Evolutionary conservation across 768 basidiomycete genomes (phyloP).

Genomic region (Xerocomellus amylosporus): DNA sequence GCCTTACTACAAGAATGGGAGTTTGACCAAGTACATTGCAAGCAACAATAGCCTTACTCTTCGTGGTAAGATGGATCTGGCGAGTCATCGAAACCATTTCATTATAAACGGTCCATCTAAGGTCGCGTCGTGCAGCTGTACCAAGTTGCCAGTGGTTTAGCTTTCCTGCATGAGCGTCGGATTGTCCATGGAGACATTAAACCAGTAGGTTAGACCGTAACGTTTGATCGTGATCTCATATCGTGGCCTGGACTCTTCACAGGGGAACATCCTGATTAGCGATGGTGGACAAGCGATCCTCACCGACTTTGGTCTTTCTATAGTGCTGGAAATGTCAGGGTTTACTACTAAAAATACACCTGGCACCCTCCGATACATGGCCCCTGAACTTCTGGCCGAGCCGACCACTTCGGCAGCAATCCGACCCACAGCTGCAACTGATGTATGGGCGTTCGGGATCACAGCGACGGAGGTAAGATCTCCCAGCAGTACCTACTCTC

Average conservation of each 20-base stretch:
- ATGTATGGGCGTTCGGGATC: slow-evolving; percentile 40
- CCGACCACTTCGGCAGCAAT: slow-evolving; percentile 12
- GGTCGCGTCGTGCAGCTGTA: slow-evolving; percentile 12
- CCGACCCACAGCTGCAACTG: slow-evolving; percentile 27
- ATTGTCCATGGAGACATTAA: slow-evolving; percentile 40
- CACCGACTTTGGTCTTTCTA: slow-evolving; percentile 41
- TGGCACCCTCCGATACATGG: slow-evolving; percentile 42
- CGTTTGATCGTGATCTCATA: background rate
- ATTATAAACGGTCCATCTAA: background rate
- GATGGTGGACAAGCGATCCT: slow-evolving; percentile 33
- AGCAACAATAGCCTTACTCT: slow-evolving; percentile 6
- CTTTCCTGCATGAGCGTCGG: slow-evolving; percentile 21
- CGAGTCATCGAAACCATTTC: slow-evolving; percentile 3
- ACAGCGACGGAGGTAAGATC: slow-evolving; percentile 34
- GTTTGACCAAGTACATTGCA: slow-evolving; percentile 17
- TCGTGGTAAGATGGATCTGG: slow-evolving; percentile 21
- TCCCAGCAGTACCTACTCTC: background rate
- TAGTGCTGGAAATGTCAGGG: slow-evolving; percentile 34
- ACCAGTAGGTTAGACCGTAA: slow-evolving; percentile 25
- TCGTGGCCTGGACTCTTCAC: background rate
- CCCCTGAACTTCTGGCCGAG: slow-evolving; percentile 32
- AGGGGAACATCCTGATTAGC: slow-evolving; percentile 39
- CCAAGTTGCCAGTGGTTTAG: slow-evolving; percentile 21
- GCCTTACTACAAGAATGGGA: slow-evolving; percentile 25
- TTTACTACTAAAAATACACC: slow-evolving; percentile 36